Conservation (phyloP, 345 rosid species). For the Reutealis trisperma region DNA sequence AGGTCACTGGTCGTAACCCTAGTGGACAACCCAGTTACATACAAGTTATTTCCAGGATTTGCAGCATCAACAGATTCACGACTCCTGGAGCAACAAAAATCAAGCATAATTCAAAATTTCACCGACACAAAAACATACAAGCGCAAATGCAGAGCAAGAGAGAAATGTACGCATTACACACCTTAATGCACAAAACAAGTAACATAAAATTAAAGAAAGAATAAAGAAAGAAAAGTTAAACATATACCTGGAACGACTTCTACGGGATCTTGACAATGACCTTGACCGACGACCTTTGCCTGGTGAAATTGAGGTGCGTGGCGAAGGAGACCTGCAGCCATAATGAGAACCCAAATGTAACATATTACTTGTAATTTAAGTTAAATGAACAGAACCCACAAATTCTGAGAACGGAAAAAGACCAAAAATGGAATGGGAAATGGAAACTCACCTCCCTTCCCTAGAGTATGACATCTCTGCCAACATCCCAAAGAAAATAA, state of each 20-base stretch:
- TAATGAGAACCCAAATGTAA: slow-evolving; percentile 1
- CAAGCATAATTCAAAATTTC: slow-evolving; percentile 3
- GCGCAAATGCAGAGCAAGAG: background rate
- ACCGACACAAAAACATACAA: background rate
- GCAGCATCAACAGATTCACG: slow-evolving; percentile 38
- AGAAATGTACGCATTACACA: background rate
- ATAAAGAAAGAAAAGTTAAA: background rate
- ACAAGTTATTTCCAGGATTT: slow-evolving; percentile 68
- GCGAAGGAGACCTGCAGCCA: slow-evolving; percentile 45
- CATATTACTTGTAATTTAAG: background rate
- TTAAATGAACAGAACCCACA: background rate
- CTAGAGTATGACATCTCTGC: slow-evolving; percentile 52
- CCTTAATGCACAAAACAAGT: background rate
- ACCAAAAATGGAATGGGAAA: background rate
- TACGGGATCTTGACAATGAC: slow-evolving; percentile 50
- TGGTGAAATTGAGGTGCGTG: slow-evolving; percentile 37
- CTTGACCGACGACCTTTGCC: slow-evolving; percentile 42
- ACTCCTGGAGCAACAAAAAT: slow-evolving; percentile 43
- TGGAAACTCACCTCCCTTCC: slow-evolving; percentile 49
- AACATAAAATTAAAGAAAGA: background rate
- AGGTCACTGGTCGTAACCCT: slow-evolving; percentile 49
- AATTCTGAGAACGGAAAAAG: background rate
- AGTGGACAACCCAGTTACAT: slow-evolving; percentile 66
- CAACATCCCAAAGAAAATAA: background rate
- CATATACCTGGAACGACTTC: slow-evolving; percentile 54